Base-by-base conservation (phyloP, 495 filamentous ascomycete genomes). In the Evansstolkia leycettana region DNA sequence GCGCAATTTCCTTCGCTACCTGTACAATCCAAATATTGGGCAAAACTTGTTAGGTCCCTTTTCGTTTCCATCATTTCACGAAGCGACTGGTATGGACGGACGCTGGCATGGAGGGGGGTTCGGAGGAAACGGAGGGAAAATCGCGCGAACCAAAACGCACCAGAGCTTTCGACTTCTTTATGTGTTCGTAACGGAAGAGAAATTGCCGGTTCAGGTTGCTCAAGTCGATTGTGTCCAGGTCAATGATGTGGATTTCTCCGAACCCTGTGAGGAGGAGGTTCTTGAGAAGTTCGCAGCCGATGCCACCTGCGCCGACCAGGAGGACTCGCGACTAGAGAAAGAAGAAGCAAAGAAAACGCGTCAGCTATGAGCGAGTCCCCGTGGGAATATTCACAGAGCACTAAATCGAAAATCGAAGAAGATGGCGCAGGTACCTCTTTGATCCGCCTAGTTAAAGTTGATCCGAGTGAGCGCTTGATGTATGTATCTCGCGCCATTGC, bases 191-290 rank as follows among this genome's bases (percentile, higher is more conserved):
- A 29, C 88, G 75, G 61, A 99, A 99, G 32, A 99, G 78, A 47
- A 99, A 99, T 52, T 99, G 90, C 12, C 90, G 84, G 49, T 99
- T 99, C 31, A 99, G 70, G 48, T 99, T 99, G 64, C 84, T 93
- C 4, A 99, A 66, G 47, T 99, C 90, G 54, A 99, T 96, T 0
- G 90, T 99, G 53, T 99, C 90, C 20, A 99, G 78, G 54, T 99
- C 90, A 43, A 99, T 84, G 33, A 99, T 78, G 55, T 95, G 87
- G 31, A 95, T 76, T 61, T 94, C 85, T 31, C 87, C 87, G 47
- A 96, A 96, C 44, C 92, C 92, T 33, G 80, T 82, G 16, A 93
- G 75, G 35, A 88, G 84, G 37, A 99, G 78, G 60, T 96, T 93
- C 69, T 99, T 99, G 38, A 99, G 70, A 4, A 99, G 74, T 58